Base-by-base conservation (phyloP, 2,329 filamentous ascomycete species). In the Colletotrichum nymphaeae region DNA sequence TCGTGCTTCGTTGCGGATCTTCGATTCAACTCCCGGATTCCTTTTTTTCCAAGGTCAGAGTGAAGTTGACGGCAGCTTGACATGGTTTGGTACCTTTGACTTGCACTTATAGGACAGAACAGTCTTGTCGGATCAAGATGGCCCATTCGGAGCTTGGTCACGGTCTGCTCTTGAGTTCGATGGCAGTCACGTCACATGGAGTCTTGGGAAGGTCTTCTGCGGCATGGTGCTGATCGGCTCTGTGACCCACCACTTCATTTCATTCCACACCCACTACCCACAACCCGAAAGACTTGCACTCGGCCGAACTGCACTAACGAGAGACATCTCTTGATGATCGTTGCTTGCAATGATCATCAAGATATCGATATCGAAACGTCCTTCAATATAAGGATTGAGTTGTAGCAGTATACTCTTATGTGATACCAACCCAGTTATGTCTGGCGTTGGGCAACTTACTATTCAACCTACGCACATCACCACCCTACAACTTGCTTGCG, bases 221-320 rank as follows among this genome's bases (percentile, higher is more conserved):
- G 19, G 42, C 42, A 22, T n/a, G 16, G 42, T 49, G 19, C 42
- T 49, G 42, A 49, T 49, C 19, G 65, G 14, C 49, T 59, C 16
- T 30, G 22, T 69, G 65, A 63, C 69, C 66, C 66, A 64, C 53
- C 28, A 26, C 30, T 37, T 69, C 59, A 69, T 72, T 60, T 60
- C 42, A 56, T 53, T 42, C 42, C 46, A 28, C 52, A 55, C 52
- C 52, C 52, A 26, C 22, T 9, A 53, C n/a, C 62, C 60, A 63
- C 49, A 42, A 22, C 14, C 32, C 28, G n/a, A 66, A 53, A 7
- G 7, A 49, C 16, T 49, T 22, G 16, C 8, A 49, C 42, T 49
- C 42, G 42, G 42, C 42, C 42, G 42, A 35, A 35, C 32, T 35
- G 32, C 9, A 49, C 19, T 7, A n/a, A 22, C 42, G 8, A 49